phyloP scores from a whole-genome alignment of 148 eudicot species.

The Salicornia ramosissima region DNA sequence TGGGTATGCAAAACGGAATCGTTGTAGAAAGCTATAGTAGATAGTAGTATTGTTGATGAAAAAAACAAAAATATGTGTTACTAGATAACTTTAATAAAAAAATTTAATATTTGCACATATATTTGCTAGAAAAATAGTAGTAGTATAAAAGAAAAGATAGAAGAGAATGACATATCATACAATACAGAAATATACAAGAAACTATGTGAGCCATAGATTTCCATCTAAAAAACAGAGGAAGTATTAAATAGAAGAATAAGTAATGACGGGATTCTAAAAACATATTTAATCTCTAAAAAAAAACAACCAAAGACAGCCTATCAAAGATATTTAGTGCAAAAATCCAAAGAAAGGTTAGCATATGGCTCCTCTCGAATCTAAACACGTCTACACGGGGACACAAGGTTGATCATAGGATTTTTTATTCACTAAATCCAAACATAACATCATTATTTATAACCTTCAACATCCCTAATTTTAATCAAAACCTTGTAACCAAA shows the following conservation, averaged over 20 bases:
- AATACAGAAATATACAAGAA: not conserved
- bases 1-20: conserved; percentile 74
- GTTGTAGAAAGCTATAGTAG: conserved; percentile 78
- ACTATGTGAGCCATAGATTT: no score
- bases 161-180: not conserved
- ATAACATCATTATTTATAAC: no score
- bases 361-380: not conserved
- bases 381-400: no score
- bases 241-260: not conserved
- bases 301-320: not conserved
- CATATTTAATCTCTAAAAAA: not conserved
- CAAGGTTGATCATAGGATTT: no score
- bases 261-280: not conserved
- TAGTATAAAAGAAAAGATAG: conserved; percentile 11
- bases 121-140: conserved; percentile 21
- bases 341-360: not conserved
- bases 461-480: no score
- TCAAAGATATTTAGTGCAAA: not conserved
- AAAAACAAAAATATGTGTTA: conserved; percentile 38
- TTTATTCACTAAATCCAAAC: no score
- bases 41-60: conserved; percentile 53
- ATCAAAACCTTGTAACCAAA: no score
- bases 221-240: not conserved
- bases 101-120: conserved; percentile 17
- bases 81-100: conserved; percentile 24